A percentile compares a stretch with the other conserved stretches of the same genome.
Conservation (phyloP, 139 green algal species). For the Chlamydomonas asymmetrica region DNA sequence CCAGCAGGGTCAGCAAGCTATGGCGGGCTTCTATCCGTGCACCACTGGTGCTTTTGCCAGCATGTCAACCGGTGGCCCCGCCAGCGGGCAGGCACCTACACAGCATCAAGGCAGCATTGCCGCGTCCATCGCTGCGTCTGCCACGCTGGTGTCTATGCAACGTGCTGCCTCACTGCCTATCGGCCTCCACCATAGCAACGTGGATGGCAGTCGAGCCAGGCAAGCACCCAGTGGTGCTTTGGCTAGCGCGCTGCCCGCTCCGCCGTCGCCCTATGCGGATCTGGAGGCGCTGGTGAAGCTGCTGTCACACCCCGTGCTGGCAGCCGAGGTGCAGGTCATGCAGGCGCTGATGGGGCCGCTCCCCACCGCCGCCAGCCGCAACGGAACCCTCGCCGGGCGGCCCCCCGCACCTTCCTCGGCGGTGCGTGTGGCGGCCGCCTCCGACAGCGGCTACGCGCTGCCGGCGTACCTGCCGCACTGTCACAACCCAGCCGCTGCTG, state of each 20-base stretch:
- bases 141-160: not conserved
- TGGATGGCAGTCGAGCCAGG: not conserved
- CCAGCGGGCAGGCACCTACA: too few relatives aligned
- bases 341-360: not conserved
- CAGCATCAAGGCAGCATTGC: too few relatives aligned
- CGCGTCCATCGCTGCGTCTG: not conserved
- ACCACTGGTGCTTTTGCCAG: too few relatives aligned
- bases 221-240: not conserved
- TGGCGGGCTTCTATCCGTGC: too few relatives aligned
- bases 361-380: not conserved
- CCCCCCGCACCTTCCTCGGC: not conserved
- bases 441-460: too few relatives aligned
- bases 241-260: not conserved
- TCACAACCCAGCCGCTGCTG: not conserved
- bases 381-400: not conserved
- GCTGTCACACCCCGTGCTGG: conserved; percentile 14
- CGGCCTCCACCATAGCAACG: not conserved
- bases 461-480: too few relatives aligned
- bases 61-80: too few relatives aligned
- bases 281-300: conserved; percentile 14
- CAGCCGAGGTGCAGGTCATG: conserved; percentile 15
- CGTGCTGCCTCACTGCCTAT: conserved; percentile 1
- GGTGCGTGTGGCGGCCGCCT: not conserved
- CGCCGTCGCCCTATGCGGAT: conserved; percentile 5
- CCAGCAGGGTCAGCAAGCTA: too few relatives aligned